Percentiles rank a stretch among this genome's conserved stretches.
Evolutionary conservation across 2,329 filamentous ascomycete species (phyloP).

Genomic region (Epichloe gansuensis): DNA sequence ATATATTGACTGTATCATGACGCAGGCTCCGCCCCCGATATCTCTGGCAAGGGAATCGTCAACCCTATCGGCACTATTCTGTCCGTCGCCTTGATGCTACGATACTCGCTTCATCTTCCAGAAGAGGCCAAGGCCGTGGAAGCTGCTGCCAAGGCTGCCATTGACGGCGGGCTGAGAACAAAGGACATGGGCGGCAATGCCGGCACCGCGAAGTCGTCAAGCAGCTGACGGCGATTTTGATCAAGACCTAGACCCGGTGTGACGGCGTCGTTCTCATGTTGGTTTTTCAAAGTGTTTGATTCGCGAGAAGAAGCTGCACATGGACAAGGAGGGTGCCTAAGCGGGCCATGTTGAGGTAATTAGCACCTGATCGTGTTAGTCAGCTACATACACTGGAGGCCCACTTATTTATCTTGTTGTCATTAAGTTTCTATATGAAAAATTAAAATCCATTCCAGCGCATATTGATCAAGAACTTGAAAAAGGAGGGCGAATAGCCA

Average conservation of each 20-base stretch:
- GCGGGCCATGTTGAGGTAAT: no score
- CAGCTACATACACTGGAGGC: no score
- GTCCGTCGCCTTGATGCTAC: constrained; percentile 89
- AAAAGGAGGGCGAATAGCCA: no score
- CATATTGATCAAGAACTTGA: no score
- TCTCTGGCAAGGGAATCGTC: constrained; percentile 52
- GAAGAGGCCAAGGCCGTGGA: constrained; percentile 70
- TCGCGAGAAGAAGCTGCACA: neutral
- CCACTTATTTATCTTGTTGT: no score
- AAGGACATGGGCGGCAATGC: constrained; percentile 73
- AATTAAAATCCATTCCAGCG: no score
- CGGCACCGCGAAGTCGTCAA: constrained; percentile 57
- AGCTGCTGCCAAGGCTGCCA: constrained; percentile 64
- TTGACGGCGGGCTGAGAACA: constrained; percentile 69
- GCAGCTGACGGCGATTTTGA: constrained; percentile 53
- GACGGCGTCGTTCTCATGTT: neutral
- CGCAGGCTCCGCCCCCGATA: constrained; percentile 51
- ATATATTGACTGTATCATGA: neutral
- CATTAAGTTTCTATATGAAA: no score
- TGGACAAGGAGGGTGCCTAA: no score
- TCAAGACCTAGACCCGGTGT: neutral
- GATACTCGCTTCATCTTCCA: constrained; percentile 76
- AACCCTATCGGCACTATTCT: constrained; percentile 79
- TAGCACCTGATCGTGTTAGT: no score
- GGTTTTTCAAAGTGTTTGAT: neutral